Evolutionary conservation across 495 filamentous ascomycete genomes (phyloP).

Genomic region (Clohesyomyces aquaticus): DNA sequence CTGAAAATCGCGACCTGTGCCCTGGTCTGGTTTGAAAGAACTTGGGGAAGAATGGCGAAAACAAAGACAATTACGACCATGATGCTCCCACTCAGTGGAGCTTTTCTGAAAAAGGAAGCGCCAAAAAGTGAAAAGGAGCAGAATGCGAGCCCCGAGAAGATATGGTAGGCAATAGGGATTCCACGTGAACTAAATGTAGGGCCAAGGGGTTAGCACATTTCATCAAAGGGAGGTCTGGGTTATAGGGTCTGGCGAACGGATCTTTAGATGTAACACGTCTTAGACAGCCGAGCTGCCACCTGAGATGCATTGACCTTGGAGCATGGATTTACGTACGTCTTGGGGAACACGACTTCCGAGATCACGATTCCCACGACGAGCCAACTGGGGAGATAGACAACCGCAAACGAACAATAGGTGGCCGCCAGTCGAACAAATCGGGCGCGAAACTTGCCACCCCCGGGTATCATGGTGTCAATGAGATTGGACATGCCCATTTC

Average conservation of each 20-base stretch:
- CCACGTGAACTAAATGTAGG: no score
- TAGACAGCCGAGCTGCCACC: no score
- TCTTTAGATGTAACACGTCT: no score
- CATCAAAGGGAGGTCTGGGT: no score
- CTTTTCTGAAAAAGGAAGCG: slow-evolving; percentile 73
- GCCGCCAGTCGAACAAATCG: slow-evolving; percentile 68
- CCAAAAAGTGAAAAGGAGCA: slow-evolving; percentile 71
- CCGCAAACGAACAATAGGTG: slow-evolving; percentile 69
- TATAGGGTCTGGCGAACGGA: no score
- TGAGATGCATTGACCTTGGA: no score
- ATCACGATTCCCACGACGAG: slow-evolving; percentile 67
- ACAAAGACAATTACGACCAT: slow-evolving; percentile 64
- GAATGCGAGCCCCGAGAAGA: slow-evolving; percentile 69
- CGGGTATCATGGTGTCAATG: slow-evolving; percentile 80
- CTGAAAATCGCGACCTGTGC: slow-evolving; percentile 62
- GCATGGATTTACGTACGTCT: no score
- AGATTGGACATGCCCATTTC: slow-evolving; percentile 78
- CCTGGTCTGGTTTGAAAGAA: slow-evolving; percentile 53
- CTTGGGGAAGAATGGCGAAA: slow-evolving; percentile 71
- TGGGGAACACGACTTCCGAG: slow-evolving; percentile 63
- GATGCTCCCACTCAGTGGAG: slow-evolving; percentile 77
- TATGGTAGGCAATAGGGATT: slow-evolving; percentile 64
- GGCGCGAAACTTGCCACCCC: slow-evolving; percentile 62
- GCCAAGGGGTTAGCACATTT: no score
- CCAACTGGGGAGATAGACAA: slow-evolving; percentile 72